Conservation (phyloP, 2,329 filamentous ascomycete genomes). For the Emericellopsis atlantica region DNA sequence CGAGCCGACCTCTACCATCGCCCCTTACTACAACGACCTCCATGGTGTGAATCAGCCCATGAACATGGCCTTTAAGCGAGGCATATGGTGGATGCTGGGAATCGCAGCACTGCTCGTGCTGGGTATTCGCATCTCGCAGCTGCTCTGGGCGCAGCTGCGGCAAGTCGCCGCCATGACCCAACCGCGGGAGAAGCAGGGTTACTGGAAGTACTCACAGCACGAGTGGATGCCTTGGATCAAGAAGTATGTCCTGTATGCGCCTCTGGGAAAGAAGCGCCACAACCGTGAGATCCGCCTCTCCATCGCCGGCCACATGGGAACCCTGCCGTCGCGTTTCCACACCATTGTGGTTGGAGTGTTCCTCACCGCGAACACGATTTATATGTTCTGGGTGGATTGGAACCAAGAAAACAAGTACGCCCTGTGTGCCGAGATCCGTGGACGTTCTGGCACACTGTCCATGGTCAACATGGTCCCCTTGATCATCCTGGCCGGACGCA, state of each 20-base stretch:
- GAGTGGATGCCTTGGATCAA: conserved; percentile 50
- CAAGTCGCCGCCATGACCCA: conserved; percentile 46
- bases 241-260: conserved; percentile 47
- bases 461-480: conserved; percentile 87
- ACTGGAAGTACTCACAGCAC: conserved; percentile 46
- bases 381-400: conserved; percentile 52
- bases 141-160: conserved; percentile 42
- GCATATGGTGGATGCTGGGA: conserved; percentile 49
- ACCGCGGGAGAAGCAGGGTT: conserved; percentile 37
- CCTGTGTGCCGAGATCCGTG: conserved; percentile 70
- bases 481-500: conserved; percentile 77
- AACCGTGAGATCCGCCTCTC: conserved; percentile 55
- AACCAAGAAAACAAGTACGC: conserved; percentile 42
- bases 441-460: conserved; percentile 72
- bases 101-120: conserved; percentile 41
- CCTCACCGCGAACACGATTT: conserved; percentile 46
- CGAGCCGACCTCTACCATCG: conserved; percentile 33
- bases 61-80: conserved; percentile 44
- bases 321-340: conserved; percentile 53
- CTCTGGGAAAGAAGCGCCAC: conserved; percentile 51
- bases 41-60: conserved; percentile 47
- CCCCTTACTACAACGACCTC: conserved; percentile 41
- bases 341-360: conserved; percentile 43
- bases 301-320: conserved; percentile 45
- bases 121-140: conserved; percentile 36